These are phyloP conservation scores for Penicillium sp. DNA, from an alignment of 2,329 filamentous ascomycete species.

Conservation along the genomic window DNA sequence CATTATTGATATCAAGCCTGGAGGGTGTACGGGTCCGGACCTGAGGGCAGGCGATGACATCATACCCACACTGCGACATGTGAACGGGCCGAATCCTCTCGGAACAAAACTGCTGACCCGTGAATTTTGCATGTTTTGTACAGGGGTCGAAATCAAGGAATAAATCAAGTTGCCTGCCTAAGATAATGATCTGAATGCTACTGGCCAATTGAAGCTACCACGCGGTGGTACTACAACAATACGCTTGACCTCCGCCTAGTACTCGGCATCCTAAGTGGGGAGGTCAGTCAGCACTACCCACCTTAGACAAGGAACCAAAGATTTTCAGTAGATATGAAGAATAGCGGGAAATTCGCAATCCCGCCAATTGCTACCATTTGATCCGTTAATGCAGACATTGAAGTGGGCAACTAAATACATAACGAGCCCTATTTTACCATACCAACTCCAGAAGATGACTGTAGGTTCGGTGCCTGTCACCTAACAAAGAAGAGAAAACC, in stretches of 20 bases:
- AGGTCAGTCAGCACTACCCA: neutral
- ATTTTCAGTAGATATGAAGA: neutral
- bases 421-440: slow-evolving; percentile 1
- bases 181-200: neutral
- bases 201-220: neutral
- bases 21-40: neutral
- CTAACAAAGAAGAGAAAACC: neutral
- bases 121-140: neutral
- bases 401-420: slow-evolving; percentile 1
- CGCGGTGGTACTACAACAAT: too few relatives aligned
- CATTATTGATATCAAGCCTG: neutral
- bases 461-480: slow-evolving; percentile 3
- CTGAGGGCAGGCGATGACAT: slow-evolving; percentile 20
- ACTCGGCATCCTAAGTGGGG: neutral
- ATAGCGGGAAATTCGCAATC: neutral
- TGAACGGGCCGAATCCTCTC: slow-evolving; percentile 7
- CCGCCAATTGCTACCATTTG: neutral
- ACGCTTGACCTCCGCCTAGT: neutral
- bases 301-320: neutral
- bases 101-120: neutral
- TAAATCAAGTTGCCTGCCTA: neutral
- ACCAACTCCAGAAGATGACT: slow-evolving; percentile 14
- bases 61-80: slow-evolving; percentile 17
- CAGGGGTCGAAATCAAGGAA: neutral
- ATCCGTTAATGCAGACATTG: neutral